These are phyloP conservation scores for Auricularia sp. DNA, from an alignment of 768 basidiomycete species.

Conservation along the genomic window DNA sequence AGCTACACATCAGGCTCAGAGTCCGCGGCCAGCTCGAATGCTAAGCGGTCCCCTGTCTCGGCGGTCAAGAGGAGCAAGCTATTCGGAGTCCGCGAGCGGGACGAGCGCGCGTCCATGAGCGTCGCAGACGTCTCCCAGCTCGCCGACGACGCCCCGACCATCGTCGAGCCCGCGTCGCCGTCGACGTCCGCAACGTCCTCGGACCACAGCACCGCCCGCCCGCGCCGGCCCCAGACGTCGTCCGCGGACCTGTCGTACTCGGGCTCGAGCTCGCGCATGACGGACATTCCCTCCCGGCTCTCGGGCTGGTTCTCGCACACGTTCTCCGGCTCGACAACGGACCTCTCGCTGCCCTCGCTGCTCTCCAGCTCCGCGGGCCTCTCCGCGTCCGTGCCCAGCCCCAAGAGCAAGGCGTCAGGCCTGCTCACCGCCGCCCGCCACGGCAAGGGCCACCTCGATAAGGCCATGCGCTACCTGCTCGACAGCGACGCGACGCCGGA, in stretches of 20 bases:
- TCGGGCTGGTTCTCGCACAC: conserved; percentile 77
- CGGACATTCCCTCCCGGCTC: conserved; percentile 64
- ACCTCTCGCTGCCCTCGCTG: conserved; percentile 55
- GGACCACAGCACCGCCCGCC: conserved; percentile 33
- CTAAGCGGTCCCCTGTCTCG: conserved; percentile 7
- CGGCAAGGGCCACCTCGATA: conserved; percentile 68
- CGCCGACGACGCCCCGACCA: conserved; percentile 48
- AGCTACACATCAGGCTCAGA: conserved; percentile 31
- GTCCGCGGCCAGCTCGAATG: conserved; percentile 29
- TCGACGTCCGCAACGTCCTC: conserved; percentile 31
- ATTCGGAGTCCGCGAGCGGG: conserved; percentile 19
- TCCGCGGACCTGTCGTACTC: conserved; percentile 23
- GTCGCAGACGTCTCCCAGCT: conserved; percentile 25
- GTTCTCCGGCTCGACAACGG: conserved; percentile 59
- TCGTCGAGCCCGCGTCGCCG: conserved; percentile 50
- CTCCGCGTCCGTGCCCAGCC: conserved; percentile 22
- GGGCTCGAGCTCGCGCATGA: conserved; percentile 39
- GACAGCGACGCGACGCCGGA: conserved; percentile 85
- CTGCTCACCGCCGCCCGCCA: conserved; percentile 62
- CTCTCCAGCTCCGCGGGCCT: conserved; percentile 37
- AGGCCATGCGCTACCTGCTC: conserved; percentile 80
- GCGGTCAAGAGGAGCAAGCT: conserved; percentile 23
- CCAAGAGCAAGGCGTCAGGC: conserved; percentile 33
- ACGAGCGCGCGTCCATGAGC: conserved; percentile 2
- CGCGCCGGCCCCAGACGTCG: conserved; percentile 38